Base-by-base conservation (phyloP, 306 rosid genomes). In the Senna tora region DNA sequence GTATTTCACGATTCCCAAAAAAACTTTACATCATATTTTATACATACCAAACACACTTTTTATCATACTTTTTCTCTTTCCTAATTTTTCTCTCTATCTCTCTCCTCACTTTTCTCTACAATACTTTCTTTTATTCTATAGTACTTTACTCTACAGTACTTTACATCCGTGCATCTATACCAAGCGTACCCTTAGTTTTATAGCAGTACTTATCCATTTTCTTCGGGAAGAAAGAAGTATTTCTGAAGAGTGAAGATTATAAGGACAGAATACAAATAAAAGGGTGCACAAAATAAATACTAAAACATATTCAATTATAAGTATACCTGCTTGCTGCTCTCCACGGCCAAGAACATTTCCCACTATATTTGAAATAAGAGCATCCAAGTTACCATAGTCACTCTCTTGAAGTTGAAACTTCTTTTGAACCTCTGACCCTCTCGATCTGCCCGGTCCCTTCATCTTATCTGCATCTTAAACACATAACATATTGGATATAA, bases 301-400 rank as follows among this genome's bases (percentile, higher is more conserved):
- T 51, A 70, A 38, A 16, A 34, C 70, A 67, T 59, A 36, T 36
- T 3, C 8, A 36, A 36, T 36, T 36, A 36, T 36, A 36, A 36
- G 39, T 36, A 36, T 36, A 75, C 84, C 80, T 49, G 52, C 38
- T 14, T 20, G 77, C 55, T 50, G 75, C 74, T 57, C 74, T 64
- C 3, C 7, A 50, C 12, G 11, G 68, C n/a, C 57, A 19, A 49
- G 49, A 25, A 64, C 76, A 49, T 65, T 64, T 52, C 54, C 45
- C 56, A 71, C 39, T 36, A 21, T 62, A 9, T 56, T 51, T 49
- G 69, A 54, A 51, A 65, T 65, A 10, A 20, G 59, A 68, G 22
- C 22, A 16, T 12, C 70, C 68, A 62, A 14, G 41, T 69, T 54
- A 2, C 7, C 43, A 62, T 61, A 55, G 2, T 19, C 60, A 62